Conservation (phyloP, 768 basidiomycete species). For the Sarcomyxa edulis region DNA sequence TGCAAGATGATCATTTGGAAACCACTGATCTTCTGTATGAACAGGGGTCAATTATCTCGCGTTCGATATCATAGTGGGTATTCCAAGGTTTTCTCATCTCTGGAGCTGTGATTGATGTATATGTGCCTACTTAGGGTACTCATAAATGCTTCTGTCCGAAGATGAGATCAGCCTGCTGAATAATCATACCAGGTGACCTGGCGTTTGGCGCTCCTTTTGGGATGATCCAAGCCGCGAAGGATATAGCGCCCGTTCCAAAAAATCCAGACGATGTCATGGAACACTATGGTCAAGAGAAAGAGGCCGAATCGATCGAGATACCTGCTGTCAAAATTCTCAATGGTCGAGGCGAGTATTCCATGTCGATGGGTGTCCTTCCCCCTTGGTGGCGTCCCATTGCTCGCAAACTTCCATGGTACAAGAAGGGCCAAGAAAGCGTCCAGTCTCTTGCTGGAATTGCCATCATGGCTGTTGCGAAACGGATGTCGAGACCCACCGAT, state of each 20-base stretch:
- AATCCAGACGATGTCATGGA: conserved; percentile 50
- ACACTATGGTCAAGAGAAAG: conserved; percentile 42
- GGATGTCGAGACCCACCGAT: conserved; percentile 60
- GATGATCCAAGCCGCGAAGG: conserved; percentile 73
- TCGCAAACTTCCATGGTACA: conserved; percentile 70
- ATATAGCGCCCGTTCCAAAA: conserved; percentile 65
- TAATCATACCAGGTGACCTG: conserved; percentile 39
- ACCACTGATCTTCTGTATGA: not conserved
- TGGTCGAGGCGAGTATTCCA: conserved; percentile 82
- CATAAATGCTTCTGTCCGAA: not conserved
- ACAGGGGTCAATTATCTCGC: conserved; percentile 51
- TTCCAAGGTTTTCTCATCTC: too few relatives aligned
- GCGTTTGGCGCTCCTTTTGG: conserved; percentile 88
- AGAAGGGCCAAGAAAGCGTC: conserved; percentile 59
- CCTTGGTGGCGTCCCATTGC: conserved; percentile 64
- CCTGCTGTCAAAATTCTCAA: conserved; percentile 86
- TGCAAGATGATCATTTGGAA: not conserved
- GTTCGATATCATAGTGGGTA: conserved; percentile 59
- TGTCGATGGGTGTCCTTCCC: conserved; percentile 77
- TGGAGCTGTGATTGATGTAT: too few relatives aligned
- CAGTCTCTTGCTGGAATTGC: conserved; percentile 74
- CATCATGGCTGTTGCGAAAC: conserved; percentile 73
- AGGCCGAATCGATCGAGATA: conserved; percentile 49
- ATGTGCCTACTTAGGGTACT: too few relatives aligned
- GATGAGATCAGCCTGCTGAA: not conserved